Evolutionary conservation across 2,329 filamentous ascomycete species (phyloP).

Genomic region (Apiospora saccharicola): DNA sequence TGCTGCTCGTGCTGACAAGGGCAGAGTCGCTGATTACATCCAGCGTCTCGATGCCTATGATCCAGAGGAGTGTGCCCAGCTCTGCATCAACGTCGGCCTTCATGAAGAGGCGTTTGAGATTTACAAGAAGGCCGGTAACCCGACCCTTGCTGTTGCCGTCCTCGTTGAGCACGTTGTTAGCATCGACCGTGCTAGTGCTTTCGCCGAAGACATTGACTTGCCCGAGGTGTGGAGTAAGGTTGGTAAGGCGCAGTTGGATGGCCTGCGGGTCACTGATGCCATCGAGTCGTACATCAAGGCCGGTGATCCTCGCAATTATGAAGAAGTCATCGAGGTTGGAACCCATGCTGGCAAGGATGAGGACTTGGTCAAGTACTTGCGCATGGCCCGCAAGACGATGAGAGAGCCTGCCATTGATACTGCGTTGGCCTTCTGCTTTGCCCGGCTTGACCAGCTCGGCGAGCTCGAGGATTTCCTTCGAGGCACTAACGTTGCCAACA

Average conservation of each 20-base stretch:
- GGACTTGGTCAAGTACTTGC: conserved; percentile 93
- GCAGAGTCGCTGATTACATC: conserved; percentile 94
- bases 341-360: conserved; percentile 97
- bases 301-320: conserved; percentile 89
- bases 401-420: conserved; percentile 95
- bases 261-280: conserved; percentile 87
- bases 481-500: conserved; percentile 90
- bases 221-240: conserved; percentile 99
- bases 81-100: conserved; percentile 93
- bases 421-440: conserved; percentile 90
- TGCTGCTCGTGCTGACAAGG: conserved; percentile 95
- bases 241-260: conserved; percentile 96
- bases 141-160: conserved; percentile 85
- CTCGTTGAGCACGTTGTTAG: conserved; percentile 96
- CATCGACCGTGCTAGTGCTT: conserved; percentile 95
- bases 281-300: conserved; percentile 99
- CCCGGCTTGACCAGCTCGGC: conserved; percentile 86
- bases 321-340: conserved; percentile 94
- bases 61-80: conserved; percentile 88
- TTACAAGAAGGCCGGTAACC: conserved; percentile 96
- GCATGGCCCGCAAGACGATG: conserved; percentile 96
- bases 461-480: conserved; percentile 97
- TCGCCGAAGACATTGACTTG: conserved; percentile 91
- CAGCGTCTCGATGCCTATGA: conserved; percentile 89
- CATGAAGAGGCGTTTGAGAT: conserved; percentile 98